Base-by-base conservation (phyloP, 768 basidiomycete genomes). In the Suillus tomentosus region DNA sequence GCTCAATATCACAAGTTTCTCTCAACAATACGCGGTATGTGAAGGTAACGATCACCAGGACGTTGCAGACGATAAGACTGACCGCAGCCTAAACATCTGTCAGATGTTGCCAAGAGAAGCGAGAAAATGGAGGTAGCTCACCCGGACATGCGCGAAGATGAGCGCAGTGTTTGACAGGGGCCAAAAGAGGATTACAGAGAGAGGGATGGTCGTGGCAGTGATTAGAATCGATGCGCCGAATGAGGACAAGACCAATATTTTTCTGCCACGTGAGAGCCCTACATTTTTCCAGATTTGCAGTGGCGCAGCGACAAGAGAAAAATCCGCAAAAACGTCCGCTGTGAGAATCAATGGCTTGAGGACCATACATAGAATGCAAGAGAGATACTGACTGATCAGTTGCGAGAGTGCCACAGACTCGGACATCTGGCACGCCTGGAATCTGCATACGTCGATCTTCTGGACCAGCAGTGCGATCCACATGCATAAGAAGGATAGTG, bases 31-130 rank as follows among this genome's bases (percentile, higher is more conserved):
- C n/a, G 17, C 70, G 73, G 47, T 69, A 68, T 9, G 65, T 24
- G 5, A 70, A 73, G 19, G 70, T 50, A 15, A 73, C 68, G 40
- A 75, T 65, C 45, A 76, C 75, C 55, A 74, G 61, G n/a, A 71
- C 60, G 22, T 73, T 73, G 64, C 73, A 75, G 5, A 75, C 61
- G 43, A 76, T 58, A 31, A 72, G 48, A 5, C 73, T 65, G 31
- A 72, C 56, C 5, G 75, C 70, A 8, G 68, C 37, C 73, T 73
- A 42, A 17, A 24, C 10, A 8, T 42, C 5, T 24, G 11, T 58
- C 17, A 40, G 39, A 37, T 17, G 3, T 27, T 45, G 19, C 37
- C 19, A 40, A 36, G 42, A 22, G 36, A 27, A 43, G 36, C 36
- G 10, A 61, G 17, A 8, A n/a, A 48, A 24, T 13, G 15, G 54